Evolutionary conservation across 1,284 basidiomycete species (phyloP).

Genomic region (Fomitopsis betulina): DNA sequence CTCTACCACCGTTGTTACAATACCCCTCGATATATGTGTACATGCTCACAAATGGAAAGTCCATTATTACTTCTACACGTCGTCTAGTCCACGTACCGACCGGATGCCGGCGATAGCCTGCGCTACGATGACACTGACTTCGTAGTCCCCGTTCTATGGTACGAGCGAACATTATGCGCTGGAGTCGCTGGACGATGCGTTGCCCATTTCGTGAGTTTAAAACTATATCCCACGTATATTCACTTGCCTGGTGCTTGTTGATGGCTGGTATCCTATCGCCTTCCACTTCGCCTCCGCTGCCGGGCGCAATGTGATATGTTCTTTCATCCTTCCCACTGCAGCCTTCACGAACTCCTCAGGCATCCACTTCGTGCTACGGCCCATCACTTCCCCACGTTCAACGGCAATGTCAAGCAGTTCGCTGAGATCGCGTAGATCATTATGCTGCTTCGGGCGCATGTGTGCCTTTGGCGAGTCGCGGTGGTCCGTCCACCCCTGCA

Average conservation of each 20-base stretch:
- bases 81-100: background rate
- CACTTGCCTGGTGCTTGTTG: background rate
- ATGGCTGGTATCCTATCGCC: background rate
- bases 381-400: background rate
- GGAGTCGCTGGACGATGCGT: background rate
- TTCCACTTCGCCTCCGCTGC: constrained; percentile 4
- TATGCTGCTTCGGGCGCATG: constrained; percentile 24
- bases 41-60: background rate
- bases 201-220: background rate
- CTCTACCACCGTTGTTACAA: background rate
- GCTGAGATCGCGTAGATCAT: constrained; percentile 25
- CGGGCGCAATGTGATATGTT: constrained; percentile 1
- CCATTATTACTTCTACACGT: background rate
- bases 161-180: background rate
- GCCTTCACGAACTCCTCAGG: constrained; percentile 4
- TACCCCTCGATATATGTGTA: background rate
- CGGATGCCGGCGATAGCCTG: background rate
- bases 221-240: background rate
- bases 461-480: constrained; percentile 18
- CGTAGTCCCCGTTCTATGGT: background rate
- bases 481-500: constrained; percentile 32
- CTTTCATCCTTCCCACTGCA: constrained; percentile 3
- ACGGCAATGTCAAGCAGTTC: constrained; percentile 21
- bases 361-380: constrained; percentile 2
- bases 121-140: background rate